Base-by-base conservation (phyloP, 768 basidiomycete species). In the Suillus fuscotomentosus region DNA sequence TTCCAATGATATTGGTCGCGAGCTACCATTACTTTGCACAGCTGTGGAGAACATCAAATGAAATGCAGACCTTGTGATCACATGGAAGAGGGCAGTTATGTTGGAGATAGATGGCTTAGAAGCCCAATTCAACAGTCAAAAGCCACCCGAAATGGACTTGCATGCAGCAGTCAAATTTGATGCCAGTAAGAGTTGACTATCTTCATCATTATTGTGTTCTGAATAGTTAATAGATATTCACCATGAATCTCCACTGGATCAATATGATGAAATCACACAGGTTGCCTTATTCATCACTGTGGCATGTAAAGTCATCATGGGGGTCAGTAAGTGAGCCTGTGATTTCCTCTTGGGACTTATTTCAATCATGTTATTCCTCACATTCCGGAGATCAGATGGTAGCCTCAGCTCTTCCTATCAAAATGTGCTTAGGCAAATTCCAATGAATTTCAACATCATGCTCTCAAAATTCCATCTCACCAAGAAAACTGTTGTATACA, bases 331-430 rank as follows among this genome's bases (percentile, higher is more conserved):
- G 1, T 7, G 7, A 10, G 64, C 48, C 0, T 55, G 63, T 11
- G 57, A 73, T 39, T 72, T 73, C 63, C 63, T 76, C n/a, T 55
- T 76, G 7, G 20, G n/a, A 3, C 47, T 66, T 5, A 45, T 76
- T 0, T 66, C 53, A 13, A n/a, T 69, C 27, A 41, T 56, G 51
- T 53, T 56, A n/a, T 57, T 39, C 38, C 31, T 63, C 7, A 31
- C 10, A 0, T 57, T 63, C 42, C 42, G 48, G 38, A 22, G 36
- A 31, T 41, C 11, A 2, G 27, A 63, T 43, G 39, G 62, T 17
- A 45, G 24, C 13, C 62, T 63, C n/a, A 57, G 62, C 17, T 9
- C 38, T 6, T 34, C 62, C n/a, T 55, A 63, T 42, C 1, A 63
- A 45, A 63, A 63, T n/a, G 24, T 57, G n/a, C 42, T 63, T 7